Conservation (phyloP, 306 rosid genomes). For the Lagenaria siceraria region DNA sequence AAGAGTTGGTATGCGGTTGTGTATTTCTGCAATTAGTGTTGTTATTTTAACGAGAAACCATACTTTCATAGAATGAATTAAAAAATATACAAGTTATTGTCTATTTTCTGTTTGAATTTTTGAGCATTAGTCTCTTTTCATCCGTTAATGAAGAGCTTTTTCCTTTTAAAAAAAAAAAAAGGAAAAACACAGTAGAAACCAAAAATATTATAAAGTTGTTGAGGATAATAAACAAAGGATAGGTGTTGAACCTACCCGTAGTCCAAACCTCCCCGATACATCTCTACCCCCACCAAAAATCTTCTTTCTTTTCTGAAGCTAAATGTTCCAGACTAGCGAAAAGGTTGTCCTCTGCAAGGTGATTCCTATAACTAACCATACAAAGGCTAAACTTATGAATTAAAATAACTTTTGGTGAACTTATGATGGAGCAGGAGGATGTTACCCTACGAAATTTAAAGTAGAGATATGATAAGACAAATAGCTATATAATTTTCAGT, state of each 20-base stretch:
- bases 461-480: background rate
- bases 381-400: background rate
- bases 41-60: background rate
- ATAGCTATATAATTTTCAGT: background rate
- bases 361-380: background rate
- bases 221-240: background rate
- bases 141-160: too few species aligned
- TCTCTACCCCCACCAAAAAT: background rate
- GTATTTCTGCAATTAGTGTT: background rate
- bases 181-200: background rate
- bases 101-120: too few species aligned
- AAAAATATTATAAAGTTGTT: too few species aligned
- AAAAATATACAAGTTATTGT: background rate
- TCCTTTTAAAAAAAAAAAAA: too few species aligned
- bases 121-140: too few species aligned
- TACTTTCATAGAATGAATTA: background rate
- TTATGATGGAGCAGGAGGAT: background rate
- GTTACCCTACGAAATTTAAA: background rate
- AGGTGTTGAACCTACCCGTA: background rate
- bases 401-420: background rate
- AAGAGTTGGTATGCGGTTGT: conserved; percentile 52
- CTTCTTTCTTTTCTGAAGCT: background rate
- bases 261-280: background rate
- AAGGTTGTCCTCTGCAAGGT: background rate
- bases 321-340: background rate